Evolutionary conservation across 345 rosid species (phyloP).

Genomic region (Gossypium mustelinum): DNA sequence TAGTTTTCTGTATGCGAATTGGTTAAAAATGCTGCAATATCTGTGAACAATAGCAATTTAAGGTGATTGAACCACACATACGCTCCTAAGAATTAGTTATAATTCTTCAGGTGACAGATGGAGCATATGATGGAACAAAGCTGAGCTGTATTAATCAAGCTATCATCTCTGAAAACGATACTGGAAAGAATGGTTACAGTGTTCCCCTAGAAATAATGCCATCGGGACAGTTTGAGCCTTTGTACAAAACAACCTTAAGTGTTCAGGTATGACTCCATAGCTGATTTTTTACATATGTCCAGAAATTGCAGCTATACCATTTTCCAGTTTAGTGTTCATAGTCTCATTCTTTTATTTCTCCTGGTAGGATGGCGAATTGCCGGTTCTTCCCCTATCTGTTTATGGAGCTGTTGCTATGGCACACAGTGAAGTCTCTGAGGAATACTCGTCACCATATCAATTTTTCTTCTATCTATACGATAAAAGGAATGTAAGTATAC

Average conservation of each 20-base stretch:
- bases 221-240: constrained; percentile 89
- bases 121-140: constrained; percentile 72
- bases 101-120: constrained; percentile 55
- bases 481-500: constrained; percentile 66
- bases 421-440: constrained; percentile 75
- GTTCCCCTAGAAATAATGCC: constrained; percentile 89
- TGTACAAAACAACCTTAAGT: constrained; percentile 68
- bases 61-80: background rate
- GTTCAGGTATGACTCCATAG: constrained; percentile 50
- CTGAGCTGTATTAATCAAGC: constrained; percentile 69
- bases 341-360: constrained; percentile 10
- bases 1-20: background rate
- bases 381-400: constrained; percentile 82
- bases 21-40: background rate
- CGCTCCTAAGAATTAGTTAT: background rate
- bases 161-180: constrained; percentile 52
- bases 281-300: background rate
- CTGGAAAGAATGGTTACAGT: constrained; percentile 49
- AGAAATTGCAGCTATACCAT: background rate
- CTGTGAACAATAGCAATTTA: background rate
- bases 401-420: constrained; percentile 96
- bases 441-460: constrained; percentile 84
- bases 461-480: constrained; percentile 90
- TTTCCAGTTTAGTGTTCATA: background rate
- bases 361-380: constrained; percentile 79